Evolutionary conservation across 345 rosid species (phyloP).

Genomic region (Carallia pectinifolia): DNA sequence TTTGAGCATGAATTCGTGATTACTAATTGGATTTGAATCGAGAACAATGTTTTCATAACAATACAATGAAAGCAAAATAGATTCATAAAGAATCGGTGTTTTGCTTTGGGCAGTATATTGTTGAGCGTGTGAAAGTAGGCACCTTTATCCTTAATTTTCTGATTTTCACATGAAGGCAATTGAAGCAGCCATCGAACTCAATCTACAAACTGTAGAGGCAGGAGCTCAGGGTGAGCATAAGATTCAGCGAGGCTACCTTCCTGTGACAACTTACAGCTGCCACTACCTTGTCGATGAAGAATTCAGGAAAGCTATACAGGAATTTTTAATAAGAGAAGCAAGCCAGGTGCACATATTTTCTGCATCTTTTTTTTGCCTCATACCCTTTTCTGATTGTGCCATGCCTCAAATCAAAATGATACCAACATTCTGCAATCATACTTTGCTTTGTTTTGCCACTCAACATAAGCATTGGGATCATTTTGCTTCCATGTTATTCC

Average conservation of each 20-base stretch:
- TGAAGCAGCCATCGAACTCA: conserved; percentile 86
- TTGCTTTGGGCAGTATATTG: background rate
- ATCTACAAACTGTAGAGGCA: conserved; percentile 79
- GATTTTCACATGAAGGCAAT: conserved; percentile 54
- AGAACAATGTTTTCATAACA: no score
- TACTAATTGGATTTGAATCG: no score
- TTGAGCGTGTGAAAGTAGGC: background rate
- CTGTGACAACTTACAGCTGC: conserved; percentile 83
- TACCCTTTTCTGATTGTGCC: background rate
- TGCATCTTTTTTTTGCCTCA: background rate
- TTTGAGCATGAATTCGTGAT: no score
- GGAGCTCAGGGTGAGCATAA: conserved; percentile 99
- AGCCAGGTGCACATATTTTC: background rate
- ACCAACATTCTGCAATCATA: background rate
- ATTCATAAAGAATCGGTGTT: no score
- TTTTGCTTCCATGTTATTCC: no score
- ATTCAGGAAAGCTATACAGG: conserved; percentile 2
- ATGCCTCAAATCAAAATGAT: background rate
- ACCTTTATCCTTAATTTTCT: background rate
- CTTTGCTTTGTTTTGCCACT: background rate
- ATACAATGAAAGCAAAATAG: no score
- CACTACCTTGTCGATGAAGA: conserved; percentile 50
- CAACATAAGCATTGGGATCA: background rate
- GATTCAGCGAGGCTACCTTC: conserved; percentile 89
- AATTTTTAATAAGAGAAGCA: background rate